Evolutionary conservation across 345 rosid genomes (phyloP).

Genomic region (Eucalyptus coolabah): DNA sequence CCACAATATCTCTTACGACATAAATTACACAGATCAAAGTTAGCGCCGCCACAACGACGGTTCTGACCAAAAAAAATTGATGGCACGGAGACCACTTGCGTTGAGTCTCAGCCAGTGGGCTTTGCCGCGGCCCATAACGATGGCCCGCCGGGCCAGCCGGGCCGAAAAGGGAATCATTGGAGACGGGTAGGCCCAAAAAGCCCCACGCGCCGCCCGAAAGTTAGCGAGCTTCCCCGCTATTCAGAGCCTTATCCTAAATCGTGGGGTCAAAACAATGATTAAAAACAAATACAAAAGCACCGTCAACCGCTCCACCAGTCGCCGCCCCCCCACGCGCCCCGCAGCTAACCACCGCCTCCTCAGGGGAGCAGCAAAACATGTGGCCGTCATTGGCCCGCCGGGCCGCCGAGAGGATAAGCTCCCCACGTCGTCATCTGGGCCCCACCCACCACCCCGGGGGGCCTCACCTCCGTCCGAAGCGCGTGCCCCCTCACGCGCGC

Average conservation of each 20-base stretch:
- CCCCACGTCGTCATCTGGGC: neutral
- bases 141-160: neutral
- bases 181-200: neutral
- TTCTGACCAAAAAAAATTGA: no score
- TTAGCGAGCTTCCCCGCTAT: neutral
- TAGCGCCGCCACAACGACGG: neutral
- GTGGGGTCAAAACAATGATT: neutral
- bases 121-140: neutral
- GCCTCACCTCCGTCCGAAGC: neutral
- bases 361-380: neutral
- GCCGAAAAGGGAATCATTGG: rapidly evolving
- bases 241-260: neutral
- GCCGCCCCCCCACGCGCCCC: neutral
- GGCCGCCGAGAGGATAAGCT: neutral
- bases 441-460: neutral
- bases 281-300: no score
- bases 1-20: neutral
- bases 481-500: neutral
- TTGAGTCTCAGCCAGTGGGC: neutral
- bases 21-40: neutral
- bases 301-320: neutral
- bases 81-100: no score
- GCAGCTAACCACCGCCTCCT: neutral
- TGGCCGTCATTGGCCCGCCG: neutral
- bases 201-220: neutral